Base-by-base conservation (phyloP, 2,329 filamentous ascomycete genomes). In the Curvularia lunata region DNA sequence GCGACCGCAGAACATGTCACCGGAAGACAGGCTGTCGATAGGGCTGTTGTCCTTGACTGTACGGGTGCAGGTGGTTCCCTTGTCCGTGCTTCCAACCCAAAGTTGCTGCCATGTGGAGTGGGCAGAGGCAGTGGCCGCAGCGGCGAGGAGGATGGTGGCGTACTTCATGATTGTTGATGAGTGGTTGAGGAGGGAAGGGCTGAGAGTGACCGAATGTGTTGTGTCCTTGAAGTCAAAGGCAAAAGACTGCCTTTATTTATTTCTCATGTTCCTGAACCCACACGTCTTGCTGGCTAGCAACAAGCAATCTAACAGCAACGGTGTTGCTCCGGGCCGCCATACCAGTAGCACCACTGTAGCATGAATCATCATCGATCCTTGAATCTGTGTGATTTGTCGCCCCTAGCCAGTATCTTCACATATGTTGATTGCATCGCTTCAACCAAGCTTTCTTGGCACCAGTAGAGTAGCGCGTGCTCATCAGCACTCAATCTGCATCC, bases 61-160 rank as follows among this genome's bases (percentile, higher is more conserved):
- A 19, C 74, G 67, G 8, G 68, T 61, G 54, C 74, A 76, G 8
- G 62, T 70, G 6, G 59, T 64, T 3, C 48, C 65, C 55, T 75
- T 71, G 57, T 77, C 74, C 48, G 62, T 63, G 43, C 57, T 67
- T 32, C 74, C 74, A 54, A 76, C 73, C 75, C 75, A 77, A 3
- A 77, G 62, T 32, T 77, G 43, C 52, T 77, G 75, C 72, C 72
- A 77, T 65, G 75, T 77, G 2, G 75, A 72, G 66, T 77, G 75
- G 16, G 74, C 73, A 21, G 73, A 76, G 54, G 71, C 75, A 37
- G 69, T 67, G 5, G 71, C 71, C 50, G 64, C 72, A 12, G 73
- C 61, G 38, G 75, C 74, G 52, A 76, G 68, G 41, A 76, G 50
- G 28, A 74, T 60, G 43, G 73, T 42, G 48, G 66, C 60, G 46